A percentile compares a stretch with the other conserved stretches of the same genome.
phyloP scores from a whole-genome alignment of 768 basidiomycete genomes.

The Mycena crocata region DNA sequence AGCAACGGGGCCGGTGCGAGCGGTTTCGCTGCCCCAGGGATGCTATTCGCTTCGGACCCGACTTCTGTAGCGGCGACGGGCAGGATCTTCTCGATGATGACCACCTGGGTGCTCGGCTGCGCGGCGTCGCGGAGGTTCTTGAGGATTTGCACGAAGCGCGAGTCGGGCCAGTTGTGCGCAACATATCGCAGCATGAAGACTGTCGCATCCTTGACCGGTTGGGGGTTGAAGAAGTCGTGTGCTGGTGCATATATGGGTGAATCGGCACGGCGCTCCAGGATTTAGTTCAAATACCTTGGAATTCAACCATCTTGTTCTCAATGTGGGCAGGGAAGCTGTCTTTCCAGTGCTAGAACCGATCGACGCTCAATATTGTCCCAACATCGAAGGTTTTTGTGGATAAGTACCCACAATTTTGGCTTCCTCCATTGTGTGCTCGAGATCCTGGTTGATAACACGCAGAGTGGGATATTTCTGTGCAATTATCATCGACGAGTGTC shows the following conservation, averaged over 20 bases:
- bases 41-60: neutral
- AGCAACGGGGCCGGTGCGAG: neutral
- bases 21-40: neutral
- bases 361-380: neutral
- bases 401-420: conserved; percentile 7
- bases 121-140: conserved; percentile 41
- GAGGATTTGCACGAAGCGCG: conserved; percentile 35
- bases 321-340: neutral
- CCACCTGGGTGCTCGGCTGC: conserved; percentile 36
- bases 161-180: conserved; percentile 47
- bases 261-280: neutral
- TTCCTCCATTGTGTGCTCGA: neutral
- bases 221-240: conserved; percentile 40
- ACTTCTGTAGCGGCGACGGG: neutral
- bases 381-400: neutral
- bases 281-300: neutral
- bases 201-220: conserved; percentile 39
- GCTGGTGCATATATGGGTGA: conserved; percentile 2
- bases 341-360: neutral
- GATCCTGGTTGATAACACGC: conserved; percentile 6
- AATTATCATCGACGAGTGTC: neutral
- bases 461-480: neutral
- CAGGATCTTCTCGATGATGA: neutral
- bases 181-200: conserved; percentile 45
- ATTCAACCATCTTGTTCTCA: neutral